phyloP scores from a whole-genome alignment of 2,329 filamentous ascomycete species.

The Pseudogymnoascus sp. region DNA sequence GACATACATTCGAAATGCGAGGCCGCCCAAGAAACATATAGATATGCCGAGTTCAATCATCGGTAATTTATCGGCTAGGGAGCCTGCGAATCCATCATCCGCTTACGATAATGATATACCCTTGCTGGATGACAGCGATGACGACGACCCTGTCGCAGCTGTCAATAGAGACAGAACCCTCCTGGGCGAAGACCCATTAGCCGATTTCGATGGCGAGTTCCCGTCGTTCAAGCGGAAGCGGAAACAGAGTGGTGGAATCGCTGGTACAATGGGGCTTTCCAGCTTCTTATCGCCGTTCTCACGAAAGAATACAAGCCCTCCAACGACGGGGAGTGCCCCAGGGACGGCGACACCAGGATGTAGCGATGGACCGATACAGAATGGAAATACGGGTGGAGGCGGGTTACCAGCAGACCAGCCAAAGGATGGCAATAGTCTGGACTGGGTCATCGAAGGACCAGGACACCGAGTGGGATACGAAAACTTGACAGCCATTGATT shows the following conservation, averaged over 20 bases:
- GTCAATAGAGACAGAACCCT: slow-evolving; percentile 30
- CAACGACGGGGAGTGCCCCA: slow-evolving; percentile 22
- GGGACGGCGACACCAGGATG: slow-evolving; percentile 19
- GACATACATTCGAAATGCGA: slow-evolving; percentile 10
- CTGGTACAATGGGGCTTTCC: slow-evolving; percentile 9
- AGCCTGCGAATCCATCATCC: slow-evolving; percentile 19
- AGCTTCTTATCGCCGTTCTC: slow-evolving; percentile 25
- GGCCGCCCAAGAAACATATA: slow-evolving; percentile 13
- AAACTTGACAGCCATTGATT: slow-evolving; percentile 94
- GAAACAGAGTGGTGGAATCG: slow-evolving; percentile 30
- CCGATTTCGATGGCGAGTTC: slow-evolving; percentile 41
- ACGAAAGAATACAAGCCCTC: slow-evolving; percentile 17
- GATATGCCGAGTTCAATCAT: slow-evolving; percentile 28
- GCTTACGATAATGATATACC: slow-evolving; percentile 14
- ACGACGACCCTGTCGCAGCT: slow-evolving; percentile 26
- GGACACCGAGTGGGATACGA: slow-evolving; percentile 90
- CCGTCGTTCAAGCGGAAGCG: slow-evolving; percentile 68
- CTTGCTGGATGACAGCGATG: slow-evolving; percentile 36
- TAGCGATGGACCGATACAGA: slow-evolving; percentile 14
- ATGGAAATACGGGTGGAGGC: slow-evolving; percentile 15
- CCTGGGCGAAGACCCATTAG: slow-evolving; percentile 51
- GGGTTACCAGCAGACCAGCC: slow-evolving; percentile 13
- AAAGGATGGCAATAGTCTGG: slow-evolving; percentile 48
- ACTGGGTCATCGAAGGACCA: slow-evolving; percentile 88
- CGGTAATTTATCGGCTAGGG: slow-evolving; percentile 19